Evolutionary conservation across 768 basidiomycete genomes (phyloP).

Genomic region (Trametes punicea): DNA sequence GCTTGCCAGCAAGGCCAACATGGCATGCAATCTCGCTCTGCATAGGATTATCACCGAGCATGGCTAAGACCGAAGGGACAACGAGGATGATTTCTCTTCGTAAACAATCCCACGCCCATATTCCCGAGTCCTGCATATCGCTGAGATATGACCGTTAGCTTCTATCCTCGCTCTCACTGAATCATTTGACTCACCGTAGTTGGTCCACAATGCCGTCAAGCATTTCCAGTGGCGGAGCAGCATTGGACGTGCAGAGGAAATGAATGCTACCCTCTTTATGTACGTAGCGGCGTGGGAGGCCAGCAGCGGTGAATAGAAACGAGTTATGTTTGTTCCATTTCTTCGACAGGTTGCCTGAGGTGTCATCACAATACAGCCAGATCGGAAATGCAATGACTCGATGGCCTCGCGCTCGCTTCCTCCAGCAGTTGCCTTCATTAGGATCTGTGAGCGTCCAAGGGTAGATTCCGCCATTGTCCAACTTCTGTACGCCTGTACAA

Average conservation of each 20-base stretch:
- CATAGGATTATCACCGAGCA: constrained; percentile 46
- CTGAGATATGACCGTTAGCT: constrained; percentile 16
- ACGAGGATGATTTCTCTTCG: constrained; percentile 7
- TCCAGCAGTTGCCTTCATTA: constrained; percentile 2
- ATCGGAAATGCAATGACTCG: constrained; percentile 34
- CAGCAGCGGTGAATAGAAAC: constrained; percentile 36
- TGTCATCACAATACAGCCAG: constrained; percentile 44
- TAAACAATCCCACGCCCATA: constrained; percentile 39
- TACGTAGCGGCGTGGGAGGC: constrained; percentile 29
- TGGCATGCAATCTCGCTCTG: constrained; percentile 43
- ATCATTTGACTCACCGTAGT: constrained; percentile 29
- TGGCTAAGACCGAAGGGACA: constrained; percentile 12
- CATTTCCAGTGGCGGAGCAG: constrained; percentile 41
- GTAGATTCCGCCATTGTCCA: not conserved
- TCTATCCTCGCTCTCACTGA: not conserved
- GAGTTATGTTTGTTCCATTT: constrained; percentile 47
- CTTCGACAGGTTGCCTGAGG: constrained; percentile 43
- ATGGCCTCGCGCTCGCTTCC: constrained; percentile 2
- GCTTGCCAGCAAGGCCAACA: constrained; percentile 37
- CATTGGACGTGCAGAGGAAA: constrained; percentile 40
- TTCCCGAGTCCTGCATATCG: constrained; percentile 28
- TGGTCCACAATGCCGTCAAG: constrained; percentile 28
- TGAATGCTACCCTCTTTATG: constrained; percentile 37
- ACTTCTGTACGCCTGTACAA: not conserved
- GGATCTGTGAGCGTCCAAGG: constrained; percentile 6